Evolutionary conservation across 2,329 filamentous ascomycete species (phyloP).

Genomic region (Tolypocladium endophyticum): DNA sequence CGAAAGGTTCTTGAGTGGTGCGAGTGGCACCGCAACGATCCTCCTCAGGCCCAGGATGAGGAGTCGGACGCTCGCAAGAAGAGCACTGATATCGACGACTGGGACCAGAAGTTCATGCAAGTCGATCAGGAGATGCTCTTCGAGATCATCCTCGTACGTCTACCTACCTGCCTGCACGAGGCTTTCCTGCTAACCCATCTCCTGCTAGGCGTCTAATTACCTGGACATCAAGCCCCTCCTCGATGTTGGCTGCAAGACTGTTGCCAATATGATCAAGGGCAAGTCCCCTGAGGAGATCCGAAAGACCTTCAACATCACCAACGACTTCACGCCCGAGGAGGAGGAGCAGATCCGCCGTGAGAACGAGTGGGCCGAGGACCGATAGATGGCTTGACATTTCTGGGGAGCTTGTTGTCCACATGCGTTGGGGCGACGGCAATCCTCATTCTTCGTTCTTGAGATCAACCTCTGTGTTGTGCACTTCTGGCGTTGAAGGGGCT

Average conservation of each 20-base stretch:
- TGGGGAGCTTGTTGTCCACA: background rate
- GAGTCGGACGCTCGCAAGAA: conserved; percentile 93
- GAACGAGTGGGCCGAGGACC: conserved; percentile 87
- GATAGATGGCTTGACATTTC: conserved; percentile 31
- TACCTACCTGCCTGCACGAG: background rate
- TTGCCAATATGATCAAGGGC: conserved; percentile 99
- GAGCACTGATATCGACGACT: conserved; percentile 98
- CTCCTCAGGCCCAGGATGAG: conserved; percentile 70
- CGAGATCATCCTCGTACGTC: conserved; percentile 86
- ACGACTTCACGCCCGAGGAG: conserved; percentile 97
- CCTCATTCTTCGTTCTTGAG: background rate
- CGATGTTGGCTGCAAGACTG: conserved; percentile 97
- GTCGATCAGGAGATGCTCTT: conserved; percentile 99
- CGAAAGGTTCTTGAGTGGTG: conserved; percentile 98
- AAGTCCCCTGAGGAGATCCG: conserved; percentile 98
- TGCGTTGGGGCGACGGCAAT: background rate
- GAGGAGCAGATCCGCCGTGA: conserved; percentile 93
- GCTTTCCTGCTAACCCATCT: background rate
- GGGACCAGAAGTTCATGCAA: conserved; percentile 99
- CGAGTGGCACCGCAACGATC: conserved; percentile 85
- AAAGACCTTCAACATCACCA: conserved; percentile 99
- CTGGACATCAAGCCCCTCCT: conserved; percentile 97
- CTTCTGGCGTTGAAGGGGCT: conserved; percentile 11
- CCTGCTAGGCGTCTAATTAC: conserved; percentile 78
- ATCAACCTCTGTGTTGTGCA: background rate